phyloP scores from a whole-genome alignment of 768 basidiomycete species.

The Boletus patriciae region DNA sequence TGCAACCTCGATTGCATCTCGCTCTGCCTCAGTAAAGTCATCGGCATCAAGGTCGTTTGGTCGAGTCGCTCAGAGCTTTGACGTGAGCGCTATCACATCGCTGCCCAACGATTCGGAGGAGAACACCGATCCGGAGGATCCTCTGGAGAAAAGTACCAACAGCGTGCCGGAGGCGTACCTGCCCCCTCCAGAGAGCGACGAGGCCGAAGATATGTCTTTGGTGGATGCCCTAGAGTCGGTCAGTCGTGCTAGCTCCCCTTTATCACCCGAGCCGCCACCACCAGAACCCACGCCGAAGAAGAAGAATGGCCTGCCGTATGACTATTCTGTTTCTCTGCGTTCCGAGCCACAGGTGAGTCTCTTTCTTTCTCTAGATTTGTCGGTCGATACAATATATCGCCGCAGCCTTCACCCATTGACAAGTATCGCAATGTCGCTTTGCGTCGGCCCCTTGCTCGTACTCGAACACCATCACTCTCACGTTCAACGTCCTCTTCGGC shows the following conservation, averaged over 20 bases:
- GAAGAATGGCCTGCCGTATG: slow-evolving; percentile 47
- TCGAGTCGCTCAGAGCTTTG: slow-evolving; percentile 49
- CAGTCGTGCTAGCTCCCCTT: slow-evolving; percentile 52
- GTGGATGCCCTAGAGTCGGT: slow-evolving; percentile 58
- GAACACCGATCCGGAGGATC: slow-evolving; percentile 39
- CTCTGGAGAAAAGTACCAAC: slow-evolving; percentile 43
- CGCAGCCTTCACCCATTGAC: slow-evolving; percentile 62
- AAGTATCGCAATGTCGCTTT: slow-evolving; percentile 64
- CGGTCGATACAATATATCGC: neutral
- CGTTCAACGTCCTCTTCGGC: slow-evolving; percentile 52
- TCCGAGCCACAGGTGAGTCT: slow-evolving; percentile 58
- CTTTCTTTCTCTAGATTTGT: neutral
- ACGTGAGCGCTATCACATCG: slow-evolving; percentile 57
- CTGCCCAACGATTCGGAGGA: slow-evolving; percentile 40
- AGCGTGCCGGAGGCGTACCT: slow-evolving; percentile 57
- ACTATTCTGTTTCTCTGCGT: slow-evolving; percentile 59
- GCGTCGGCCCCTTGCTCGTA: slow-evolving; percentile 50
- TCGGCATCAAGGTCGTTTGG: slow-evolving; percentile 39
- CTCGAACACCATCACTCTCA: slow-evolving; percentile 67
- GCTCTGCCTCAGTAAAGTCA: slow-evolving; percentile 36
- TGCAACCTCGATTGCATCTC: slow-evolving; percentile 52
- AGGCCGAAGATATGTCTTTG: slow-evolving; percentile 48
- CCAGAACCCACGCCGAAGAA: slow-evolving; percentile 49
- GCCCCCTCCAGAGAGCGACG: slow-evolving; percentile 46
- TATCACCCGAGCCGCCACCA: slow-evolving; percentile 39